Conservation (phyloP, 768 basidiomycete species). For the Pholiota microspora region DNA sequence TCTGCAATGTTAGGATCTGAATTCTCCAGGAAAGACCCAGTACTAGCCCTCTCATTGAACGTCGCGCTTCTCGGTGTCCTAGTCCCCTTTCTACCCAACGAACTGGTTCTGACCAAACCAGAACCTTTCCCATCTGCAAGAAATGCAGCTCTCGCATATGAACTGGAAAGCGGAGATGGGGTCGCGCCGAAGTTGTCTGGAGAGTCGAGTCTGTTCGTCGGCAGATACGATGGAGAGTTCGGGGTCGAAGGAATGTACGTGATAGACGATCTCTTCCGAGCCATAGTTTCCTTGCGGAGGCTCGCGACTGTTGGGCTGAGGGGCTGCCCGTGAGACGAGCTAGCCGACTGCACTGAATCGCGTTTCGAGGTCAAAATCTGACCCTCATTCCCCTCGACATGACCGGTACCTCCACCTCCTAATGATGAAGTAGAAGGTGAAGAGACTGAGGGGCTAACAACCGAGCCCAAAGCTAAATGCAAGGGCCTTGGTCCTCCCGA, state of each 20-base stretch:
- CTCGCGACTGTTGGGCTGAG: conserved; percentile 13
- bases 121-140: conserved; percentile 5
- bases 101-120: conserved; percentile 12
- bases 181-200: neutral
- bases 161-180: conserved; percentile 14
- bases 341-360: neutral
- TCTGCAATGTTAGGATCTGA: conserved; percentile 6
- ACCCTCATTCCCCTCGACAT: neutral
- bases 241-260: conserved; percentile 41
- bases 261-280: conserved; percentile 53
- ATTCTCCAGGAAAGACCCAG: conserved; percentile 24
- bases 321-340: conserved; percentile 7
- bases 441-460: conserved; percentile 16
- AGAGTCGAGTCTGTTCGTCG: conserved; percentile 8
- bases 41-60: conserved; percentile 12
- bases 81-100: conserved; percentile 8
- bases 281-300: conserved; percentile 13
- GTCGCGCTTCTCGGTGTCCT: conserved; percentile 13
- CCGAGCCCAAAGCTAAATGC: conserved; percentile 40
- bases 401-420: neutral
- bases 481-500: conserved; percentile 42
- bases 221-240: conserved; percentile 7
- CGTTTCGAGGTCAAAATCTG: neutral
- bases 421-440: neutral
- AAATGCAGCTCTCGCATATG: conserved; percentile 3